Conservation (phyloP, 768 basidiomycete genomes). For the Leccinum subtestaceum region DNA sequence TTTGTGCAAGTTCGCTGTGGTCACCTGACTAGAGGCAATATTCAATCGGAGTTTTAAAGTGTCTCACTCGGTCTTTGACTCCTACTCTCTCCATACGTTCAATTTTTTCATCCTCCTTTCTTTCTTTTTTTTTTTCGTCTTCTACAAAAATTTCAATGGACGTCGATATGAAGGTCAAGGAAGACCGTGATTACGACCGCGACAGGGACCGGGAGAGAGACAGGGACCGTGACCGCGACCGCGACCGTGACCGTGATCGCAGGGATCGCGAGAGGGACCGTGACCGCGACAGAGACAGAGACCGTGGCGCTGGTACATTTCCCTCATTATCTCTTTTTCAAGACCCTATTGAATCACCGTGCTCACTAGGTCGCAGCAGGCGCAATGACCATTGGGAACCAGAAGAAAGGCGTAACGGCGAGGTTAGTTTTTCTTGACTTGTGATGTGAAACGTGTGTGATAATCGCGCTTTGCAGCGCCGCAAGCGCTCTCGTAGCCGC, state of each 20-base stretch:
- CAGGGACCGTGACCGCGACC: conserved; percentile 36
- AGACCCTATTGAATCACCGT: not conserved
- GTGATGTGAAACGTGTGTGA: not conserved
- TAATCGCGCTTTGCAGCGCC: conserved; percentile 43
- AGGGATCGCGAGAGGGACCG: conserved; percentile 47
- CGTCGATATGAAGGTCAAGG: conserved; percentile 78
- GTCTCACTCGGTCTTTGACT: conserved; percentile 7
- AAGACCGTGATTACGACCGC: conserved; percentile 67
- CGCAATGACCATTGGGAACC: conserved; percentile 81
- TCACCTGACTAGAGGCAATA: conserved; percentile 15
- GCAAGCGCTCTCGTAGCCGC: conserved; percentile 64
- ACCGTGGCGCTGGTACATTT: conserved; percentile 47
- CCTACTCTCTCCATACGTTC: conserved; percentile 2
- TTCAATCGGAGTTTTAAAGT: conserved; percentile 23
- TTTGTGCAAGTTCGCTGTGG: not conserved
- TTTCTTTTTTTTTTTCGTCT: conserved; percentile 4
- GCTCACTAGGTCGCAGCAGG: conserved; percentile 43
- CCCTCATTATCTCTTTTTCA: not conserved
- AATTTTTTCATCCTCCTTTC: not conserved
- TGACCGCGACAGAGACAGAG: conserved; percentile 42
- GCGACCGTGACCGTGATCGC: conserved; percentile 37
- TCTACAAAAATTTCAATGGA: conserved; percentile 54
- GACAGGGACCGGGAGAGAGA: conserved; percentile 45
- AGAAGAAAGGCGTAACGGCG: conserved; percentile 68
- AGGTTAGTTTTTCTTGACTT: conserved; percentile 44